Base-by-base conservation (phyloP, 495 filamentous ascomycete species). In the Penicillium cosmopolitanum region DNA sequence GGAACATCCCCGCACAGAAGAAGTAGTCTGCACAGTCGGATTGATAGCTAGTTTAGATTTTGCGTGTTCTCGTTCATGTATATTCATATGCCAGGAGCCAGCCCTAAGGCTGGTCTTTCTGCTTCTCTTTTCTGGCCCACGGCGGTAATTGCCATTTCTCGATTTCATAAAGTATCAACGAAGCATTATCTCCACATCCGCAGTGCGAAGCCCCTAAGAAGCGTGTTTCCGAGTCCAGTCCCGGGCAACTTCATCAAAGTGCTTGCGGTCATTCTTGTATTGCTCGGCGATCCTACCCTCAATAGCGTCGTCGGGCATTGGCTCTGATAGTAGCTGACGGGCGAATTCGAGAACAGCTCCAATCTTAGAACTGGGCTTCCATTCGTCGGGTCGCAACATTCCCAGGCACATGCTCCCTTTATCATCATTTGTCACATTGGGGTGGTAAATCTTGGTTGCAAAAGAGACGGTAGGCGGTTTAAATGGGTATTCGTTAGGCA, bases 381-480 rank as follows among this genome's bases (percentile, higher is more conserved):
- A 98, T 67, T 93, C 89, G 58, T 97, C 96, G 21, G 86, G 64
- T 57, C 93, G 89, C 61, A 98, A 84, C 75, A 96, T 86, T 10
- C 87, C 89, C 35, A 98, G 83, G 73, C 95, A 98, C 89, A 98
- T 96, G 68, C 81, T 85, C 9, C 95, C 95, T 57, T 89, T 89
- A 63, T 87, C 88, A 74, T 98, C 96, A 81, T 97, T 97, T 69
- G 90, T 93, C 47, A 98, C 87, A 77, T 98, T 98, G 13, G 96
- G 96, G 82, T 98, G 95, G 81, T 96, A 98, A 77, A 98, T 92
- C 70, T 95, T 96, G 40, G 95, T 98, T 52, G 84, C 82, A 85
- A 98, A 98, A 65, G 80, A 87, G 61, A 98, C 83, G 35, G 79
- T 81, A 0, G 96, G 96, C 5, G 95, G 87, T 67, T 96, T 96